Evolutionary conservation across 1,284 basidiomycete genomes (phyloP).

Genomic region (Cryptococcus amylolentus): DNA sequence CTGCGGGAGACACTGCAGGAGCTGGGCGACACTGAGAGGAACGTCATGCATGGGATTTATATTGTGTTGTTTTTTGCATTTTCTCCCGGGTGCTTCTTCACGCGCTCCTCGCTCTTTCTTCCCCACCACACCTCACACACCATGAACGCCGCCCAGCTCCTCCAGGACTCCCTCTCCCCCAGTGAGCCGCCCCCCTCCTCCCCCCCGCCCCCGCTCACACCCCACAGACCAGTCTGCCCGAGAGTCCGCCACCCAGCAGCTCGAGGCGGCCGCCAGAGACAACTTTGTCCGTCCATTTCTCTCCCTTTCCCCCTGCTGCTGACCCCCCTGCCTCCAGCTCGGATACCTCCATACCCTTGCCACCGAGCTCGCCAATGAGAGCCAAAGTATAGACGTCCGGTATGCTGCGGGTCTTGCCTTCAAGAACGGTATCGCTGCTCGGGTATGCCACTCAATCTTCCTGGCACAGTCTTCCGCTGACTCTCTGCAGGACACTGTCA

Average conservation of each 20-base stretch:
- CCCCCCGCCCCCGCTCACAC: slow-evolving; percentile 16
- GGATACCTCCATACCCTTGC: slow-evolving; percentile 86
- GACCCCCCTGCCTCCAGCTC: slow-evolving; percentile 57
- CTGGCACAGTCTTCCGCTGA: neutral
- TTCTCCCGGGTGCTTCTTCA: neutral
- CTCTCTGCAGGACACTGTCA: slow-evolving; percentile 62
- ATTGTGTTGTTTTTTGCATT: neutral
- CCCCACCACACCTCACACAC: slow-evolving; percentile 36
- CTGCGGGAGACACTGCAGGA: too few species aligned
- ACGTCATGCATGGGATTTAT: neutral
- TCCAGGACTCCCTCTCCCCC: slow-evolving; percentile 82
- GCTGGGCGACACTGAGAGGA: neutral
- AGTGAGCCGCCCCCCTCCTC: slow-evolving; percentile 56
- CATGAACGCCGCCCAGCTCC: slow-evolving; percentile 86
- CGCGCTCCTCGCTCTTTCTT: neutral
- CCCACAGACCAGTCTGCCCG: slow-evolving; percentile 68
- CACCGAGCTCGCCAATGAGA: slow-evolving; percentile 72
- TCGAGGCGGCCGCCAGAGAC: slow-evolving; percentile 75
- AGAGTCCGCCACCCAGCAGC: slow-evolving; percentile 80
- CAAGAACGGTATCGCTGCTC: slow-evolving; percentile 90
- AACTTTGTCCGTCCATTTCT: slow-evolving; percentile 66
- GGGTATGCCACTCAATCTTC: slow-evolving; percentile 58
- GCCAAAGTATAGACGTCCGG: slow-evolving; percentile 68
- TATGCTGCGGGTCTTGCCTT: slow-evolving; percentile 93
- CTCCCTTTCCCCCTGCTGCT: neutral